Evolutionary conservation across 139 green algal genomes (phyloP), one percentile per base, ranked within the genome.

Genomic region (Spirogloea muscicola): DNA sequence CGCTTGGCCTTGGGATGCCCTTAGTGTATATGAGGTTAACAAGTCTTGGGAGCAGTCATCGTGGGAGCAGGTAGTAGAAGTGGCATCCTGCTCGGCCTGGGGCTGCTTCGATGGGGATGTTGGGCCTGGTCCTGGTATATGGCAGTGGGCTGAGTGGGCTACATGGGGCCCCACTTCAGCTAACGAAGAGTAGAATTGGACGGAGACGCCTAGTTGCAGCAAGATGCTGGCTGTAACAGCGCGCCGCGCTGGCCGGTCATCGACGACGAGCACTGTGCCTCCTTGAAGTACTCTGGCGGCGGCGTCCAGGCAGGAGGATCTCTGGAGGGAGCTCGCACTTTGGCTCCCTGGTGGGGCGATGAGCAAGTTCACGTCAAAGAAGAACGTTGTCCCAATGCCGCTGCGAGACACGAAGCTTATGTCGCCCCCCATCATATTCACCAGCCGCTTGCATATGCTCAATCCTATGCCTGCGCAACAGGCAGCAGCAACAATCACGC

Each of bases 311-410:
- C 52, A 34, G 3, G 7, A 64, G 57, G 9, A 36, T 31, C 25
- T 44, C 33, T 13, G 3, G 55, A 5, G 5, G 27, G 16, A 40
- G 55, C 55, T 31, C 31, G 55, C 27, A 34, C 7, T 18, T 38
- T 36, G 57, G 29, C 33, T n/a, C n/a, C n/a, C n/a, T n/a, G n/a
- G n/a, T 44, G 31, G 25, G 57, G 57, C 29, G 41, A 18, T 18
- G 57, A 44, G 70, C 57, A 79, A 25, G 3, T 42, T 72, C 6
- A 72, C 49, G 72, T 80, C 72, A 5, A 80, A 80, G 72, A 77
- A 76, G 60, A 80, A 80, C 41, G 37, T 77, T 4, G 38, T 76
- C 33, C 72, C 72, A 41, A 77, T 48, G 48, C 59, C 59, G 10
- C 41, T 40, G 1, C 38, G n/a, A 36, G 34, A 61, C 6, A 51